Evolutionary conservation across 2,329 filamentous ascomycete species (phyloP).

Genomic region (Claviceps lovelessii): DNA sequence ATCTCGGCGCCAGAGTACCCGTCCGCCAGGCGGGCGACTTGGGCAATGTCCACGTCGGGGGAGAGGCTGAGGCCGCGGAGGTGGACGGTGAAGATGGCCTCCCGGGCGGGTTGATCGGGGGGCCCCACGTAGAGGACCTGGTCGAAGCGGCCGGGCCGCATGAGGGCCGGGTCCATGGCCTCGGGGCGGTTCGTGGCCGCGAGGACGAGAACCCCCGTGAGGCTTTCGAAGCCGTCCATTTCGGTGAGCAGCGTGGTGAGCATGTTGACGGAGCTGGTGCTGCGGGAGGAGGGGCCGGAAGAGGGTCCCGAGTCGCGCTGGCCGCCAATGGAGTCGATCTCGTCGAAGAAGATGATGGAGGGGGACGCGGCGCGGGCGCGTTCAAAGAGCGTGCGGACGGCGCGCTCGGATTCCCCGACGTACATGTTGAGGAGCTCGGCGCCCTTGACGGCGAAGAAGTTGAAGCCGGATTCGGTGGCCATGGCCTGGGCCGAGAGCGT

Average conservation of each 20-base stretch:
- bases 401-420: conserved; percentile 83
- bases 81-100: conserved; percentile 61
- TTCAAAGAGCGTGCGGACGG: conserved; percentile 70
- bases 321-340: conserved; percentile 74
- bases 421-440: conserved; percentile 94
- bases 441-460: conserved; percentile 89
- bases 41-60: conserved; percentile 49
- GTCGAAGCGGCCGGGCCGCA: conserved; percentile 77
- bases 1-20: conserved; percentile 83
- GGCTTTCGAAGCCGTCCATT: conserved; percentile 84
- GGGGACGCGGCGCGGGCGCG: conserved; percentile 75
- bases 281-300: conserved; percentile 16
- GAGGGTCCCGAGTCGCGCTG: conserved; percentile 25
- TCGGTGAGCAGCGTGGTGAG: conserved; percentile 82
- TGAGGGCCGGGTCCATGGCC: conserved; percentile 68
- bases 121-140: conserved; percentile 74
- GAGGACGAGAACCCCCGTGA: conserved; percentile 72
- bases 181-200: conserved; percentile 88
- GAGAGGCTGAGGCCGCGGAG: conserved; percentile 44
- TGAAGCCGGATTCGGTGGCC: conserved; percentile 78
- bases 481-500: conserved; percentile 83
- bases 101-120: conserved; percentile 57
- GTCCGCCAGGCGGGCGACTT: conserved; percentile 50
- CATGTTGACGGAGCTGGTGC: conserved; percentile 54
- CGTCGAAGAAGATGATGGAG: conserved; percentile 92